A percentile compares a stretch with the other conserved stretches of the same genome.
These are phyloP conservation scores for Chlamydomonas reinhardtii DNA, from an alignment of 163 green algal genomes.

Conservation along the genomic window DNA sequence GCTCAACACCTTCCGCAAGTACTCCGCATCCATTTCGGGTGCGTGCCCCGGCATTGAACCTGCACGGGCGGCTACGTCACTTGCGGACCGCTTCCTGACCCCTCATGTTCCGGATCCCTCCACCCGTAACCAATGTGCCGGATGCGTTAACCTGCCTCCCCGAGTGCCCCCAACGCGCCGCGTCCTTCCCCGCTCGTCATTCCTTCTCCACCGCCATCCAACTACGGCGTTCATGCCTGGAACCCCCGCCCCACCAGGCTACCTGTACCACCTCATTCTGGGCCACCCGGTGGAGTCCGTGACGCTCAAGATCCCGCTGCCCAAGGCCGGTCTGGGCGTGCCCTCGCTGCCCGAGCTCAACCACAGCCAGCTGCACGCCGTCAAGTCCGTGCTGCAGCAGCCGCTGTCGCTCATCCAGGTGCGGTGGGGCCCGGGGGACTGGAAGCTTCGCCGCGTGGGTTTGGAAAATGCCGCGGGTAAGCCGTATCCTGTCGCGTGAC, in stretches of 20 bases:
- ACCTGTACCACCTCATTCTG: slow-evolving; percentile 93
- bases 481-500: not conserved
- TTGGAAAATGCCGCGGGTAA: not conserved
- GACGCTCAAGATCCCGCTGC: slow-evolving; percentile 54
- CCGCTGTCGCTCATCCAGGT: slow-evolving; percentile 92
- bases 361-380: slow-evolving; percentile 83
- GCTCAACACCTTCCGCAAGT: slow-evolving; percentile 87
- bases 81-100: no score
- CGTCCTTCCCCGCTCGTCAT: no score
- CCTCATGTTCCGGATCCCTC: no score
- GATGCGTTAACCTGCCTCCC: no score
- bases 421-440: not conserved
- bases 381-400: slow-evolving; percentile 85
- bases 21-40: slow-evolving; percentile 66
- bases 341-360: slow-evolving; percentile 97
- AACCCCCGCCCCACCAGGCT: no score
- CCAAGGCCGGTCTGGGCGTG: slow-evolving; percentile 69
- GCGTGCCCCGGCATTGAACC: no score
- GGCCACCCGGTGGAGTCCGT: slow-evolving; percentile 68
- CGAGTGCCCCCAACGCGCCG: not conserved
- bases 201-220: no score
- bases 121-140: no score
- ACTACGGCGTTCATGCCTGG: no score
- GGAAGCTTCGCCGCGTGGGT: no score
- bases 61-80: no score